These are phyloP conservation scores for Asterophora lycoperdoides DNA, from an alignment of 768 basidiomycete species.

Conservation along the genomic window DNA sequence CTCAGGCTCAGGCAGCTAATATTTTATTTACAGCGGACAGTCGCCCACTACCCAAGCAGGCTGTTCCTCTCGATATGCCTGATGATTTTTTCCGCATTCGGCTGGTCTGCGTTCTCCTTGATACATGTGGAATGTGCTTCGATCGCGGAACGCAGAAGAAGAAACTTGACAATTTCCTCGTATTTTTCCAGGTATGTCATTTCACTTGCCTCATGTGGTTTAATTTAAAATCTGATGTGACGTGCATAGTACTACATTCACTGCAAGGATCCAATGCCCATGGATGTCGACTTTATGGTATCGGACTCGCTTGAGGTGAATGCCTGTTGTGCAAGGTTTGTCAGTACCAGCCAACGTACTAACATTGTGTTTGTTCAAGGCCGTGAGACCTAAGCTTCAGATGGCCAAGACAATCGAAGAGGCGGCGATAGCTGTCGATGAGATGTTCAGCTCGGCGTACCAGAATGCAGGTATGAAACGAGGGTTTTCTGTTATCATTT, in stretches of 20 bases:
- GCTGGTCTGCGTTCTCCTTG: slow-evolving; percentile 86
- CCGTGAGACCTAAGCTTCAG: slow-evolving; percentile 77
- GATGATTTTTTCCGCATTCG: slow-evolving; percentile 96
- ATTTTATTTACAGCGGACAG: slow-evolving; percentile 63
- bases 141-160: slow-evolving; percentile 89
- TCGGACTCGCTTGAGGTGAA: slow-evolving; percentile 88
- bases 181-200: slow-evolving; percentile 83
- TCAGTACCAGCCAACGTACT: not conserved
- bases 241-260: slow-evolving; percentile 69
- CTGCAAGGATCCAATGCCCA: slow-evolving; percentile 87
- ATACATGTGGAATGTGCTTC: slow-evolving; percentile 97
- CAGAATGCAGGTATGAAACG: slow-evolving; percentile 53
- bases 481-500: not conserved
- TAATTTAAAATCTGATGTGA: not conserved
- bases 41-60: slow-evolving; percentile 74
- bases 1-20: slow-evolving; percentile 9
- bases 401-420: slow-evolving; percentile 76
- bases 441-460: slow-evolving; percentile 70
- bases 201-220: not conserved
- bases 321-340: not conserved
- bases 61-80: slow-evolving; percentile 78
- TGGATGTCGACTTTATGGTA: slow-evolving; percentile 98
- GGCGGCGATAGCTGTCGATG: slow-evolving; percentile 85
- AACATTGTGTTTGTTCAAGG: slow-evolving; percentile 36
- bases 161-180: slow-evolving; percentile 89